Conservation (phyloP, 2,329 filamentous ascomycete species). For the Penicillium sclerotigenum region DNA sequence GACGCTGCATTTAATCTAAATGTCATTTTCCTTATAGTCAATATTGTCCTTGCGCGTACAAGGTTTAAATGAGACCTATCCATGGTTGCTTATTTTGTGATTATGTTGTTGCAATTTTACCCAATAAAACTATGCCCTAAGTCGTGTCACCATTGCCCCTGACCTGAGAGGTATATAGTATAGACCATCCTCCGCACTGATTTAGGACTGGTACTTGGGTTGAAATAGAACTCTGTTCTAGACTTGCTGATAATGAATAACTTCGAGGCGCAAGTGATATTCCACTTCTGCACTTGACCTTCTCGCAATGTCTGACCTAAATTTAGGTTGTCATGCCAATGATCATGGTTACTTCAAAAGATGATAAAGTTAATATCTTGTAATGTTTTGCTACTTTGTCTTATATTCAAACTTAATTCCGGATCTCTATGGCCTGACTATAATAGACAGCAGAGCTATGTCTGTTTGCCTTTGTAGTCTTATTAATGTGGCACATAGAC, state of each 20-base stretch:
- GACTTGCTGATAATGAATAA: neutral
- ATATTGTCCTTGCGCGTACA: too few relatives aligned
- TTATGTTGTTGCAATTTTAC: neutral
- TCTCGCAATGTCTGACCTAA: neutral
- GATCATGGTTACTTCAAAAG: neutral
- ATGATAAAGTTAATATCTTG: neutral
- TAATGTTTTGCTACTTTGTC: neutral
- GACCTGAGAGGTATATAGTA: neutral
- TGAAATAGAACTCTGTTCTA: neutral
- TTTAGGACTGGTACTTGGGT: neutral
- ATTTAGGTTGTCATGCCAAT: constrained; percentile 3
- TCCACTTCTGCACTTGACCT: neutral
- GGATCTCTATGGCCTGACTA: neutral
- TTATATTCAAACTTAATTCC: neutral
- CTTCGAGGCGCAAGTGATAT: neutral
- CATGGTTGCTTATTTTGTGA: neutral
- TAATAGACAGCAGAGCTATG: neutral
- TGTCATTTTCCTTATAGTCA: neutral
- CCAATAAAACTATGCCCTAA: neutral
- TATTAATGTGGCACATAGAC: neutral
- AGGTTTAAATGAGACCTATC: neutral
- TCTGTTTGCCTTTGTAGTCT: neutral
- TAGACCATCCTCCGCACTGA: neutral
- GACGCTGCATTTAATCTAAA: neutral
- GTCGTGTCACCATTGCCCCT: neutral